Conservation (phyloP, 106 monocot species). For the Ottelia alismoides region DNA sequence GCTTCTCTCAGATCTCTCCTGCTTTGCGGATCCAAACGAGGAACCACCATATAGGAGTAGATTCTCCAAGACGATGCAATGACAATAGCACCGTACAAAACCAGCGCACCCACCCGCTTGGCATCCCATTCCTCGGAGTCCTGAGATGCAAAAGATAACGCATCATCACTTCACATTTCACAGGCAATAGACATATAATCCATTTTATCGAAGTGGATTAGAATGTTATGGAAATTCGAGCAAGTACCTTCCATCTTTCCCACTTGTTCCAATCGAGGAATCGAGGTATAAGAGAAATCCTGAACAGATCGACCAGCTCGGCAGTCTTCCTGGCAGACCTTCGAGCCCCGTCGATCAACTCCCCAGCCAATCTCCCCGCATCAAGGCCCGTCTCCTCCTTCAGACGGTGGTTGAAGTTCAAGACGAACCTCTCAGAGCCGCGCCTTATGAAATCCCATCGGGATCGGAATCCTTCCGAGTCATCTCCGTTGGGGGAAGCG, state of each 20-base stretch:
- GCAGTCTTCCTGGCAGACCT: conserved; percentile 12
- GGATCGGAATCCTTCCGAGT: too few relatives aligned
- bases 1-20: conserved; percentile 56
- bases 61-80: conserved; percentile 29
- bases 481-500: too few relatives aligned
- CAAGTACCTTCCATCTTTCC: conserved; percentile 73
- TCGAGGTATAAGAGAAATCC: conserved; percentile 19
- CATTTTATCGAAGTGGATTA: too few relatives aligned
- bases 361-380: conserved; percentile 8
- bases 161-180: conserved; percentile 1
- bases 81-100: conserved; percentile 39
- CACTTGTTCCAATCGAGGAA: conserved; percentile 66
- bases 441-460: too few relatives aligned
- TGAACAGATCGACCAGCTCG: conserved; percentile 20
- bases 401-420: conserved; percentile 5
- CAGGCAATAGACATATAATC: conserved; percentile 1
- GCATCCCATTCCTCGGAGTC: conserved; percentile 55
- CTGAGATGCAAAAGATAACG: conserved; percentile 15
- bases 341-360: conserved; percentile 1
- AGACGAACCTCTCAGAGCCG: conserved; percentile 42
- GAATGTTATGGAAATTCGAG: too few relatives aligned
- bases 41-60: conserved; percentile 20
- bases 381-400: conserved; percentile 57
- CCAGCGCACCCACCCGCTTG: conserved; percentile 44
- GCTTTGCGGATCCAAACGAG: conserved; percentile 26